Evolutionary conservation across 1,284 basidiomycete genomes (phyloP), one percentile per base, ranked within the genome.

Genomic region (Exobasidium cylindrosporum): DNA sequence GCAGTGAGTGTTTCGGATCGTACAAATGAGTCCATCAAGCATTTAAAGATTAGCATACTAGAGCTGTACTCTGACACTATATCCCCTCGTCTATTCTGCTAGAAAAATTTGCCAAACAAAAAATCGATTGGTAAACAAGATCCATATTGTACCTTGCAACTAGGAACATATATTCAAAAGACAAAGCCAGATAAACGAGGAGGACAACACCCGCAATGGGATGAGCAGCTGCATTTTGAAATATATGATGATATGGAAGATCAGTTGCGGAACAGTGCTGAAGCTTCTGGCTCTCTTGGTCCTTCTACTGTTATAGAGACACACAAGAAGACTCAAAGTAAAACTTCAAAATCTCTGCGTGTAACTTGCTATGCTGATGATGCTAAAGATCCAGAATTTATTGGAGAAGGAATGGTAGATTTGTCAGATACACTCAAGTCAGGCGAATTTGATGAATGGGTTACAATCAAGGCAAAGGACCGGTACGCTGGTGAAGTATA

Each of bases 381-480:
- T 81, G 84, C 89, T 57, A 88, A 91, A 66, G 94, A 98, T 76
- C 95, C 96, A 56, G 93, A 95, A 76, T 84, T 97, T 69, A 95
- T 99, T 79, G 96, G 96, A 52, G 94, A 98, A 80, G 83, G 87
- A 1, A 84, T 86, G 46, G 89, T 98, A 1, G 89, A 95, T 79
- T 84, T 98, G 54, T 90, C 89, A 7, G 90, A 93, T 68, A 94
- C 89, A 17, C 82, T 98, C 70, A 91, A 90, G 65, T 92, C 90
- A 80, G 96, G 96, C 54, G 95, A 97, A 81, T 92, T 92, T 1
- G 96, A 99, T 82, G 92, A 97, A 78, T 98, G 95, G 95, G 94
- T 96, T 77, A 88, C 71, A 23, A 73, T 79, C 64, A 70, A 68
- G 49, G 65, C 72, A 10, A 76, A 74, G 30, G 76, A 72, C 44